Conservation (phyloP, 495 filamentous ascomycete species). For the Astrothelium macrocarpum region DNA sequence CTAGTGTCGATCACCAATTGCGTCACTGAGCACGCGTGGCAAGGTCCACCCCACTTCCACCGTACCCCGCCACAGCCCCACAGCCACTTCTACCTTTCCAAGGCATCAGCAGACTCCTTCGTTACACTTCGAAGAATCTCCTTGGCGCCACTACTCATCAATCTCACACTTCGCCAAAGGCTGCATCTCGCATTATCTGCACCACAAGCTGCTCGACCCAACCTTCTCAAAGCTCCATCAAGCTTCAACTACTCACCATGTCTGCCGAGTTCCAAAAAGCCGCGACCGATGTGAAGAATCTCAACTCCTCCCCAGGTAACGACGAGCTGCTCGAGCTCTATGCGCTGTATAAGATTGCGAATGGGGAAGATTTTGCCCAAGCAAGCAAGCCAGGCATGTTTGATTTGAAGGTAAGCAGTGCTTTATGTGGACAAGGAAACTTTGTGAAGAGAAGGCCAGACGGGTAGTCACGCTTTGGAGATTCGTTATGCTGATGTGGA, state of each 20-base stretch:
- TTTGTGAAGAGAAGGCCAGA: not conserved
- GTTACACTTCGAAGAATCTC: too few species aligned
- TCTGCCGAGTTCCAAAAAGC: conserved; percentile 48
- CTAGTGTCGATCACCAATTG: not conserved
- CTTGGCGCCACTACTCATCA: too few species aligned
- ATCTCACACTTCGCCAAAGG: too few species aligned
- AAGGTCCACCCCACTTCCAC: too few species aligned
- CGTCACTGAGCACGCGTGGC: too few species aligned
- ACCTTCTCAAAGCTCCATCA: not conserved
- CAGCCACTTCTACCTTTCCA: not conserved
- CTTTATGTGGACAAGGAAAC: not conserved
- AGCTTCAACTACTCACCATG: not conserved
- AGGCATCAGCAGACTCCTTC: not conserved
- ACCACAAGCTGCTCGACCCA: too few species aligned
- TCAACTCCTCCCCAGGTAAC: conserved; percentile 41
- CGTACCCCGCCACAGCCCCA: not conserved
- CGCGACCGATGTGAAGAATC: conserved; percentile 54
- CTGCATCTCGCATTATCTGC: too few species aligned
- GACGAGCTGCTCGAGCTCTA: conserved; percentile 52
- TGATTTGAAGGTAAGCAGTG: conserved; percentile 41
- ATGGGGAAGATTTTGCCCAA: conserved; percentile 36
- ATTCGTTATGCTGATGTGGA: not conserved
- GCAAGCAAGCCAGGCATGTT: conserved; percentile 42
- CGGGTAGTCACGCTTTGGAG: not conserved
- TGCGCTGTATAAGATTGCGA: conserved; percentile 49